Conservation (phyloP, 306 rosid species). For the Fragaria nilgerrensis region DNA sequence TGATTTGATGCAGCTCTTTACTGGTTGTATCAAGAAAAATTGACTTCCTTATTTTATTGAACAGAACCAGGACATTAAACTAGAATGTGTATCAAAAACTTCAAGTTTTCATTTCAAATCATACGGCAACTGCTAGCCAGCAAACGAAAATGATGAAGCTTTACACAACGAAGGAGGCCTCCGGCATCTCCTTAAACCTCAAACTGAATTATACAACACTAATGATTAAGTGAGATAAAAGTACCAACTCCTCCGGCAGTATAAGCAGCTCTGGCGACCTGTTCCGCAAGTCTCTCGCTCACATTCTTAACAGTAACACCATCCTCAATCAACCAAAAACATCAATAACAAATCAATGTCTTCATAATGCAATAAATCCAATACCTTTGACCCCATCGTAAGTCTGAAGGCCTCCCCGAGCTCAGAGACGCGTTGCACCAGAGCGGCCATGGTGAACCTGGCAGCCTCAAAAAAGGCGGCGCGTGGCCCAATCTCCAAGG, state of each 20-base stretch:
- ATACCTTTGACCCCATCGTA: constrained; percentile 84
- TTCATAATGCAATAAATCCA: not conserved
- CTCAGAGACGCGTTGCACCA: not conserved
- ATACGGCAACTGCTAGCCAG: not conserved
- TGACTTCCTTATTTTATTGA: not conserved
- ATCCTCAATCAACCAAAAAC: constrained; percentile 45
- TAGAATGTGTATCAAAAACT: not conserved
- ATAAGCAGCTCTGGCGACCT: constrained; percentile 54
- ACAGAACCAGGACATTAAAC: not conserved
- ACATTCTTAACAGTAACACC: constrained; percentile 83
- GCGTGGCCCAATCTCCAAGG: constrained; percentile 76
- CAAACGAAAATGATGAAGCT: not conserved
- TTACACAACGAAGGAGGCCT: not conserved
- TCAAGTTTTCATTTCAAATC: not conserved
- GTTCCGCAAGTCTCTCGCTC: constrained; percentile 80
- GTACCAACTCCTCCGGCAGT: constrained; percentile 81
- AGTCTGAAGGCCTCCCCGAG: not conserved
- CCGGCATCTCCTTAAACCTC: not conserved
- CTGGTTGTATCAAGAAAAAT: too few relatives aligned
- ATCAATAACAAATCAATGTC: not conserved
- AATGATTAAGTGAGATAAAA: not conserved
- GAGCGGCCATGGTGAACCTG: constrained; percentile 48
- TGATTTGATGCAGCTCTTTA: too few relatives aligned
- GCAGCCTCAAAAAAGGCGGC: constrained; percentile 90
- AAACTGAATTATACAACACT: not conserved